Evolutionary conservation across 768 basidiomycete genomes (phyloP), one percentile per base, ranked within the genome.

Genomic region (Tylopilus felleus): DNA sequence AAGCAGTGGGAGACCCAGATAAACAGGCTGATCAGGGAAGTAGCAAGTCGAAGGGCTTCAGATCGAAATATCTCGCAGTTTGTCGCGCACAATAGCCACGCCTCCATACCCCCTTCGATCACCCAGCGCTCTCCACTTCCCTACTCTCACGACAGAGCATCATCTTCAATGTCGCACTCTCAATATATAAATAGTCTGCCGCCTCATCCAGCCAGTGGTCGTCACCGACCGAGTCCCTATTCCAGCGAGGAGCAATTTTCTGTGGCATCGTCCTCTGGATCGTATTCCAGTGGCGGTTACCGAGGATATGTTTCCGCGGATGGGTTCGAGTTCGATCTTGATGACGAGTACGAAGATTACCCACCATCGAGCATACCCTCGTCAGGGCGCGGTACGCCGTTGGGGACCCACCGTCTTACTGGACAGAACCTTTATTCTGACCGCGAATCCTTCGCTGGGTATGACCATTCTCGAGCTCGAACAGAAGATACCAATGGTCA

Each of bases 1-100:
- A 81, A 82, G 43, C 88, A 93, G 64, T 99, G 97, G 97, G 91
- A 97, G 67, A 77, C 83, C 16, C 83, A 86, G 55, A 89, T 98
- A 61, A 93, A 86, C 68, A 86, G 90, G 41, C 79, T 98, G 31
- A 93, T 98, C 66, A 82, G 82, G 60, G 85, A 85, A 63, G 80
- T 85, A 44, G 83, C 84, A n/a, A 79, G 75, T 55, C 80, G 90
- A 47, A 79, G 88, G 58, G 83, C 79, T 7, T 82, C 82, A 1
- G 88, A 90, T 55, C 80, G 87, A 33, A 78, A 76, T 52, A 68
- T 82, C 49, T 77, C 84, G 43, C 79, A 80, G 39, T 77, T 85
- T 40, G 67, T 70, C 19, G 50, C 71, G 70, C 65, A 74, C 49
- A 59, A 75, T 49, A 70, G 70, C 64, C 70, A 79, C 77, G 31